phyloP scores from a whole-genome alignment of 2,329 filamentous ascomycete species.

The Fusarium mangiferae region DNA sequence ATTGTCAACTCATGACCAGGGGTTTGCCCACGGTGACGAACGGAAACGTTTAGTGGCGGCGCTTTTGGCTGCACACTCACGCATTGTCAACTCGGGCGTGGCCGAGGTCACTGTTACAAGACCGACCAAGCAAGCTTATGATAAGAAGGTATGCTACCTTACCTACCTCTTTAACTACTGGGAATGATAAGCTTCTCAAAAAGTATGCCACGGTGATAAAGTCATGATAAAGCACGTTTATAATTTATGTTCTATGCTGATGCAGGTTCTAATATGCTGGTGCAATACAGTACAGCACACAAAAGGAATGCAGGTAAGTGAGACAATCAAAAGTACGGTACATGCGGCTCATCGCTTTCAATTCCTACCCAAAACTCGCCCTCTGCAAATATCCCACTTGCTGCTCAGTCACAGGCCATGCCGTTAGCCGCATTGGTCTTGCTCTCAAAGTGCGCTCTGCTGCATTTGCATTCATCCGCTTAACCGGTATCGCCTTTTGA shows the following conservation, averaged over 20 bases:
- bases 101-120: conserved; percentile 14
- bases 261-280: background rate
- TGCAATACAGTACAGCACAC: background rate
- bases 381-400: conserved; percentile 27
- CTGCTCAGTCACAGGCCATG: conserved; percentile 32
- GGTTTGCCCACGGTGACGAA: conserved; percentile 16
- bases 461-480: conserved; percentile 11
- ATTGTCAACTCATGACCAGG: conserved; percentile 16
- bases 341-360: conserved; percentile 24
- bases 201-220: background rate
- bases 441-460: conserved; percentile 8
- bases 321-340: conserved; percentile 10
- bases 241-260: conserved; percentile 11
- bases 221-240: background rate
- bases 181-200: background rate
- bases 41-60: conserved; percentile 29
- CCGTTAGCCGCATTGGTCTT: conserved; percentile 21
- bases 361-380: conserved; percentile 15
- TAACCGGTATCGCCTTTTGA: conserved; percentile 6
- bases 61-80: conserved; percentile 13
- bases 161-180: background rate
- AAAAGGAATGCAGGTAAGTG: conserved; percentile 5
- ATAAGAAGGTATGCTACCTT: background rate
- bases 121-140: background rate
- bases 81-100: background rate